phyloP scores from a whole-genome alignment of 345 rosid species.

The Xanthoceras sorbifolium region DNA sequence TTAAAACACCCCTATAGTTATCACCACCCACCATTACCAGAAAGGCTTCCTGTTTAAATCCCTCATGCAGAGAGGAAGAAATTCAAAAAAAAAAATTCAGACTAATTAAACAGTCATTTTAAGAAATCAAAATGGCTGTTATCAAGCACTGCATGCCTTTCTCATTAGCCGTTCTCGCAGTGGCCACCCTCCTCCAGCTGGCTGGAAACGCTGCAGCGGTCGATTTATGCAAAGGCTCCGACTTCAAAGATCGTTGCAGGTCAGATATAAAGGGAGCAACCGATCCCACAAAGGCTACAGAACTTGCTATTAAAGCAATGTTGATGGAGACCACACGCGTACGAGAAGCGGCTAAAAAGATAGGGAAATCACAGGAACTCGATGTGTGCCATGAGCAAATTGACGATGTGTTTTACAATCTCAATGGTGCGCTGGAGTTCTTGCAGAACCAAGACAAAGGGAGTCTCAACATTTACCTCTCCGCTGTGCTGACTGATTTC shows the following conservation, averaged over 20 bases:
- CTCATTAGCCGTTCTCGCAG: neutral
- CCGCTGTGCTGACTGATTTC: conserved; percentile 32
- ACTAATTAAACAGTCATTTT: no score
- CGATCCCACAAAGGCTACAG: conserved; percentile 28
- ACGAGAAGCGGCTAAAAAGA: neutral
- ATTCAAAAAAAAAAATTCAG: neutral
- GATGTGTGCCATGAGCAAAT: conserved; percentile 31
- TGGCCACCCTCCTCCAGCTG: neutral
- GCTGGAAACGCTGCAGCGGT: neutral
- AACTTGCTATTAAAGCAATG: conserved; percentile 27
- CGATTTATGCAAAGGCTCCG: conserved; percentile 27
- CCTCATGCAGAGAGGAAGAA: neutral
- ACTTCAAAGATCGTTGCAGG: conserved; percentile 25
- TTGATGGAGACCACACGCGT: conserved; percentile 21
- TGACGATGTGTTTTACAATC: conserved; percentile 30
- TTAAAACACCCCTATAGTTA: no score
- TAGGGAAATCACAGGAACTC: conserved; percentile 6
- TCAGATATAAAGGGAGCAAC: conserved; percentile 26
- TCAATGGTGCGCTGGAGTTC: conserved; percentile 25
- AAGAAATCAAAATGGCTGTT: neutral
- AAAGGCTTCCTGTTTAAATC: no score
- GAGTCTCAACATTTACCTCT: conserved; percentile 36
- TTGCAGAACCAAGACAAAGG: conserved; percentile 31
- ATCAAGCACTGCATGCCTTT: neutral
- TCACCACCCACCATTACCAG: neutral